These are phyloP conservation scores for Podaxis sp. DNA, from an alignment of 768 basidiomycete species.

Conservation along the genomic window DNA sequence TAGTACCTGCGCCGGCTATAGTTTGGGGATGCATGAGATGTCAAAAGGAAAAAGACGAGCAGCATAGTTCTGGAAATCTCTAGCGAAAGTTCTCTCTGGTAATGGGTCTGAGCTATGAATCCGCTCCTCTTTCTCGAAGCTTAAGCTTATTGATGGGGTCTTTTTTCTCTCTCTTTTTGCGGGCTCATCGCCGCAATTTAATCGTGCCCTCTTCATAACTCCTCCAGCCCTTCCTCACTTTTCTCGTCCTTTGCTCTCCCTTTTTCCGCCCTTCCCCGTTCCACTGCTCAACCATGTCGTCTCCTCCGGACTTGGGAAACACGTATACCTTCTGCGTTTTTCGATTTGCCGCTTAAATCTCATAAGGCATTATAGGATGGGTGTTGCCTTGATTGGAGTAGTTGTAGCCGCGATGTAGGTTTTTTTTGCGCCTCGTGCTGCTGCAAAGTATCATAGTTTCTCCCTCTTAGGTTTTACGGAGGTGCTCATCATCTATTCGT, in stretches of 20 bases:
- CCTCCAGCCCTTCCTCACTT: background rate
- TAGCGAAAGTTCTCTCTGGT: background rate
- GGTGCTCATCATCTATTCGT: slow-evolving; percentile 25
- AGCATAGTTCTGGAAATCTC: background rate
- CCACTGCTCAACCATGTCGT: background rate
- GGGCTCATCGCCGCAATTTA: slow-evolving; percentile 9
- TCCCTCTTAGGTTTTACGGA: slow-evolving; percentile 40
- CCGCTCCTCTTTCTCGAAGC: background rate
- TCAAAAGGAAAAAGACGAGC: background rate
- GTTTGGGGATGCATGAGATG: background rate
- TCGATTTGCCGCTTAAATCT: background rate
- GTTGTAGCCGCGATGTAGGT: slow-evolving; percentile 45
- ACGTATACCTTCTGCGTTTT: slow-evolving; percentile 24
- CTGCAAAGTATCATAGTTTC: background rate
- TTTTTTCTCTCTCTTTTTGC: slow-evolving; percentile 1
- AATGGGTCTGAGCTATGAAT: background rate
- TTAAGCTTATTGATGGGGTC: slow-evolving; percentile 7
- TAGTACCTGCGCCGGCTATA: background rate
- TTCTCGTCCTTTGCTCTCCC: background rate
- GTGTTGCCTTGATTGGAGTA: slow-evolving; percentile 47
- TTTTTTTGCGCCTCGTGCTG: background rate
- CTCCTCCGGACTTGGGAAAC: slow-evolving; percentile 20
- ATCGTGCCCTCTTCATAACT: background rate
- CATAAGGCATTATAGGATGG: slow-evolving; percentile 30
- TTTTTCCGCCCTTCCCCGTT: background rate